phyloP scores from a whole-genome alignment of 176 grass and related monocot genomes.

The Lolium multiflorum region DNA sequence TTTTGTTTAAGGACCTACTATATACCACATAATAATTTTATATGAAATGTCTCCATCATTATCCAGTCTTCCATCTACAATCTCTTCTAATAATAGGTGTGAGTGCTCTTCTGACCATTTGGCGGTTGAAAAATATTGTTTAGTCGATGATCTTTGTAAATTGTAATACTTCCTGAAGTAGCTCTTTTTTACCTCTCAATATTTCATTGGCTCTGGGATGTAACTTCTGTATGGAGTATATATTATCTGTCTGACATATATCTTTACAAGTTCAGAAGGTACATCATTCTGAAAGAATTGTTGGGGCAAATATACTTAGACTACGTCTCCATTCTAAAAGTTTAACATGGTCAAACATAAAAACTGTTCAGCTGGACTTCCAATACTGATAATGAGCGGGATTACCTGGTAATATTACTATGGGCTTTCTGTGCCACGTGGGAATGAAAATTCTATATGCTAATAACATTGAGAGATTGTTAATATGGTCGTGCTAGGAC shows the following conservation, averaged over 20 bases:
- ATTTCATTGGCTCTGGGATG: conserved; percentile 26
- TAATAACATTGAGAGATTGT: background rate
- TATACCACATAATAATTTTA: background rate
- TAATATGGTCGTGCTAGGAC: background rate
- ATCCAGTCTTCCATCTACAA: background rate
- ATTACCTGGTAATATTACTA: background rate
- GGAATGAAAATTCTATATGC: conserved; percentile 11
- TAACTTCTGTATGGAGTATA: background rate
- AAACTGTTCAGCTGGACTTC: background rate
- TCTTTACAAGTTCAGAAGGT: background rate
- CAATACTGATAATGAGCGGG: background rate
- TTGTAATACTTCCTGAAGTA: background rate
- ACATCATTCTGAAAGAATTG: background rate
- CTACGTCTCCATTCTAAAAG: background rate
- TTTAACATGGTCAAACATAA: background rate
- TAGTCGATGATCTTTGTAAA: background rate
- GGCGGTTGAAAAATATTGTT: background rate
- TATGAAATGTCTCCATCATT: background rate
- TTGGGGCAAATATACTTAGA: background rate
- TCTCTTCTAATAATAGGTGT: too few species aligned
- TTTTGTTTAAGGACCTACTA: background rate
- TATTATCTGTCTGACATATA: background rate
- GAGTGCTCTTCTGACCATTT: background rate
- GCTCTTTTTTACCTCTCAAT: background rate
- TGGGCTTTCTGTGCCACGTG: background rate